Base-by-base conservation (phyloP, 2,329 filamentous ascomycete species). In the Ceratocystis albifundus region DNA sequence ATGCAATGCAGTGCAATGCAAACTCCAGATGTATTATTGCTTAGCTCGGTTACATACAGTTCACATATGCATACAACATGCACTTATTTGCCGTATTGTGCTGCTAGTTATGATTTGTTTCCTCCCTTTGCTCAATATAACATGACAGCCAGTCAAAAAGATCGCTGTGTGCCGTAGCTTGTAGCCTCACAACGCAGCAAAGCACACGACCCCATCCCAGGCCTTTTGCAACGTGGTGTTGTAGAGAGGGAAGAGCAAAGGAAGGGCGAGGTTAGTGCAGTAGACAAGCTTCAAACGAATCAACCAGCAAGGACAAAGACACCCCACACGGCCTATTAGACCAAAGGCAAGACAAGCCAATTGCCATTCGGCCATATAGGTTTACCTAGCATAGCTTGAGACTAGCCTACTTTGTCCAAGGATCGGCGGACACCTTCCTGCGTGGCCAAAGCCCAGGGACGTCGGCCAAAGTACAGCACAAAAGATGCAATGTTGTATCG, bases 61-160 rank as follows among this genome's bases (percentile, higher is more conserved):
- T 32, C 6, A 32, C 30, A 32, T 32, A 32, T 50, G 22, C 46
- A 53, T 53, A 53, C 48, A 25, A 28, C 48, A 22, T 20, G 12
- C 22, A 25, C 46, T 48, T 25, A 28, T 10, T 53, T 8, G 20
- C 48, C 48, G 12, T 53, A 4, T 25, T 53, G 10, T n/a, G 25
- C 22, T 25, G 48, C 6, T 53, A 12, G 8, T 53, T 15, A 2
- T 28, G 10, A 28, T 53, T 53, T 20, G 10, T 12, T 12, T 53
- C 22, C n/a, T 53, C 12, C 12, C 6, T 25, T 25, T 28, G 10
- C 48, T 53, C 5, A 2, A 53, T 28, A 59, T 59, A 41, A 41
- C 36, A 25, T 59, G 55, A 59, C 55, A 59, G 55, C 55, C 55
- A 32, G 28, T 30, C 15, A 59, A 59, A 55, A 59, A 20, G 55